These are phyloP conservation scores for Avena sativa DNA, from an alignment of 176 grass and related monocot species.

Conservation along the genomic window DNA sequence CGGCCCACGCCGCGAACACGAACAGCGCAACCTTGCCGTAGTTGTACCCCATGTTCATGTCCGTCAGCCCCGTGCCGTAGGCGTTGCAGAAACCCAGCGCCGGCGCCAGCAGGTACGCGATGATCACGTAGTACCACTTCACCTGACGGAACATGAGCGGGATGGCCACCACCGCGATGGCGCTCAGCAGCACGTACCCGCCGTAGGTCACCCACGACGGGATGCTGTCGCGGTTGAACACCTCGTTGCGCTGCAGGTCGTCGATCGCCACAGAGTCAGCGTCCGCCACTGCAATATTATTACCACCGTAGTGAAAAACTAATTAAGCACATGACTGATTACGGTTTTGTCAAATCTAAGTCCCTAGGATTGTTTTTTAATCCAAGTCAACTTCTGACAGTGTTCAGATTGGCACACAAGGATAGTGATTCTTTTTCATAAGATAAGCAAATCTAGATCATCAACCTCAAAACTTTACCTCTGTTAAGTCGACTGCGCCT, in stretches of 20 bases:
- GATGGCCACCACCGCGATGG: constrained; percentile 62
- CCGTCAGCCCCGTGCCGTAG: constrained; percentile 85
- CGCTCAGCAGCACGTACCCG: constrained; percentile 61
- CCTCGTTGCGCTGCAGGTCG: constrained; percentile 69
- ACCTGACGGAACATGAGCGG: constrained; percentile 85
- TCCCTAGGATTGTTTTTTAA: no score
- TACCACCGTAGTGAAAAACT: no score
- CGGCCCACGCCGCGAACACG: constrained; percentile 83
- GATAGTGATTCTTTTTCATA: no score
- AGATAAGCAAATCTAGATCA: no score
- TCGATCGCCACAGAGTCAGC: constrained; percentile 52
- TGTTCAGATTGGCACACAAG: no score
- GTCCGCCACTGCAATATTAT: constrained; percentile 52
- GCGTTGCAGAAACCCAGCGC: constrained; percentile 96
- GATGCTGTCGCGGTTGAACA: constrained; percentile 73
- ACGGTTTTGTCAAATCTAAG: no score
- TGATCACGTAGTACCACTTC: constrained; percentile 92
- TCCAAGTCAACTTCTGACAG: no score
- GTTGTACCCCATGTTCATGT: constrained; percentile 99
- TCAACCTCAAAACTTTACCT: constrained; percentile 49
- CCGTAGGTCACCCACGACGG: constrained; percentile 69
- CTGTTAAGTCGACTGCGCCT: constrained; percentile 43
- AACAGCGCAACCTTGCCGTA: constrained; percentile 96
- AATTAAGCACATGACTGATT: no score
- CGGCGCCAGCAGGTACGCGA: constrained; percentile 82